phyloP scores from a whole-genome alignment of 352 stramenopile genomes.

The Plasmopara halstedii region DNA sequence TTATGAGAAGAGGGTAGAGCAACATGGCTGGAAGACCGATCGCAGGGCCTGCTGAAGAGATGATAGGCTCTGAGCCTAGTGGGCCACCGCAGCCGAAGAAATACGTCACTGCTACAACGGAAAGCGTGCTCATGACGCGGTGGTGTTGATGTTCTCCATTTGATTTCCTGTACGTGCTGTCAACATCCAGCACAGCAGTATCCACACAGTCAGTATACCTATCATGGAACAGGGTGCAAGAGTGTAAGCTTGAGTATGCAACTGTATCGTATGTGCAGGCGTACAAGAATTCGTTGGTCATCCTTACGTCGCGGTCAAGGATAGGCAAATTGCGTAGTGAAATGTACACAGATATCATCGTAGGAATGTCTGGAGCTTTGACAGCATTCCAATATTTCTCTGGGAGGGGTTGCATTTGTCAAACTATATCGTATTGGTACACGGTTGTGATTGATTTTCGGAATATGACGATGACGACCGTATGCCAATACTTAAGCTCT shows the following conservation, averaged over 20 bases:
- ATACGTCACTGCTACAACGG: slow-evolving; percentile 43
- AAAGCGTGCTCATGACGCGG: slow-evolving; percentile 29
- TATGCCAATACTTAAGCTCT: background rate
- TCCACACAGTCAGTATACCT: slow-evolving; percentile 17
- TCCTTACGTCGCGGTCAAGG: background rate
- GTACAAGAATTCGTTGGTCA: background rate
- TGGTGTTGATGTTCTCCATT: slow-evolving; percentile 10
- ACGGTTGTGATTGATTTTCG: background rate
- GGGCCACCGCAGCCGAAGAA: slow-evolving; percentile 41
- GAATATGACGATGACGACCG: background rate
- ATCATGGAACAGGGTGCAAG: background rate
- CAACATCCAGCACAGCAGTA: slow-evolving; percentile 11
- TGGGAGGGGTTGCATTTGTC: background rate
- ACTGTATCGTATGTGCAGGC: background rate
- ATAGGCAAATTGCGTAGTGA: background rate
- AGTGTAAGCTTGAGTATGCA: background rate
- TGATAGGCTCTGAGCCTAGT: slow-evolving; percentile 48
- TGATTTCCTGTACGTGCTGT: slow-evolving; percentile 18
- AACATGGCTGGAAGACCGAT: slow-evolving; percentile 41
- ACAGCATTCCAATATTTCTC: background rate
- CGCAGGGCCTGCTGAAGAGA: slow-evolving; percentile 44
- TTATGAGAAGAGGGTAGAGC: slow-evolving; percentile 59
- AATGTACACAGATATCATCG: background rate
- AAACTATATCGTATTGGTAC: background rate
- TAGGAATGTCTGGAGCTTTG: background rate